Evolutionary conservation across 2,329 filamentous ascomycete species (phyloP), one percentile per base, ranked within the genome.

Genomic region (Aspergillus pseudoglaucus): DNA sequence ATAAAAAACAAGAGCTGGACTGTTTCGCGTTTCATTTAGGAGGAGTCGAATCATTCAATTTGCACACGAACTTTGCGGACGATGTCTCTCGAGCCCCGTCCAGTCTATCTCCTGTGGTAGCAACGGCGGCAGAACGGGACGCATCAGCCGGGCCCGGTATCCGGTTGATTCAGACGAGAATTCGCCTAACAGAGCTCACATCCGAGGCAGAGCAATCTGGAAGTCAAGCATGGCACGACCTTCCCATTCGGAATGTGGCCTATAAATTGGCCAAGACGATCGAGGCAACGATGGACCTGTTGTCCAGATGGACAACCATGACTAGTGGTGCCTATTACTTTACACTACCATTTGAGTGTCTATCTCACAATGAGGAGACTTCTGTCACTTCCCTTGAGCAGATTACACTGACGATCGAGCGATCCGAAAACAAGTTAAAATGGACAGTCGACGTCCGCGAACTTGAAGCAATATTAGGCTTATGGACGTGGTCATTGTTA

Each of bases 1-100:
- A 56, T 3, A 63, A 59, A 2, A 52, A 60, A 12, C 64, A 68
- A 15, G 65, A 68, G 27, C 20, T 68, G 1, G 66, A 68, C 14
- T 64, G 50, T 15, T 63, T 67, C 18, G 54, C 59, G 0, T 66
- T 65, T 30, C 50, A 60, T 38, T 57, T 68, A 1, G 56, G 59
- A 14, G 30, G 57, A 1, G 47, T 60, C 0, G 44, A 56, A 12
- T 61, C 56, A 0, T 63, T 67, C 20, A 42, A 50, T 3, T 18
- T 65, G 2, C 30, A 53, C 5, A 50, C 51, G 0, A 45, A 45
- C 0, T 30, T 38, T 6, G 43, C 37, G 3, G 44, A 47, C 9
- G 47, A 46, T 1, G 44, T 41, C 4, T 42, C 48, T 5, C 25
- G 33, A 17, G 50, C 47, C 30, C 48, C 48, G 6, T 46, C 50